Base-by-base conservation (phyloP, 2,329 filamentous ascomycete genomes). In the Elsinoe ampelina region DNA sequence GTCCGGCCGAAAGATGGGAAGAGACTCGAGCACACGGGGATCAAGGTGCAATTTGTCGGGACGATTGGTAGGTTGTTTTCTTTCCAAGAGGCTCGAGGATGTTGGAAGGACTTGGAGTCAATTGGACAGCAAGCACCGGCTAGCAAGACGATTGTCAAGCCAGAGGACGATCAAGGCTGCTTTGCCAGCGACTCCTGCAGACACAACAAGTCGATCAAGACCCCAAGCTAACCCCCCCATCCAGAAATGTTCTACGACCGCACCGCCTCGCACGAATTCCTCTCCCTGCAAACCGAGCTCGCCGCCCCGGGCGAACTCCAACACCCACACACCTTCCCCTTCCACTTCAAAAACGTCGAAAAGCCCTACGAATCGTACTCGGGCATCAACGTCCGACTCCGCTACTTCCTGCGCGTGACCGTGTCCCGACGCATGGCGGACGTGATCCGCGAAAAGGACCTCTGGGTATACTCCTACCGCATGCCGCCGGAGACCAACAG, bases 351-450 rank as follows among this genome's bases (percentile, higher is more conserved):
- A 74, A 98, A 97, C 73, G 90, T 98, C 66, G 93, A 98, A 81
- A 98, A 98, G 79, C 91, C 95, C 73, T 98, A 98, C 80, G 95
- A 98, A 75, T 96, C 91, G 63, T 98, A 98, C 80, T 95, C 95
- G 71, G 93, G 93, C 69, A 98, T 98, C 82, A 98, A 98, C 70
- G 93, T 98, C 67, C 95, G 95, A 78, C 82, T 98, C 70, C 90
- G 93, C 65, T 98, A 98, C 81, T 97, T 97, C 74, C 85, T 97
- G 58, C 87, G 91, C 65, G 93, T 97, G 64, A 98, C 93, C 35
- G 93, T 98, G 48, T 95, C 90, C 54, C 84, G 93, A 67, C 84
- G 93, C 70, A 97, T 98, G 90, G 89, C 90, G 66, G 93, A 98
- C 70, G 92, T 98, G 58, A 89, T 97, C 67, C 87, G 95, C 65